These are phyloP conservation scores for Cadophora luteo-olivacea DNA, from an alignment of 2,329 filamentous ascomycete species.

Conservation along the genomic window DNA sequence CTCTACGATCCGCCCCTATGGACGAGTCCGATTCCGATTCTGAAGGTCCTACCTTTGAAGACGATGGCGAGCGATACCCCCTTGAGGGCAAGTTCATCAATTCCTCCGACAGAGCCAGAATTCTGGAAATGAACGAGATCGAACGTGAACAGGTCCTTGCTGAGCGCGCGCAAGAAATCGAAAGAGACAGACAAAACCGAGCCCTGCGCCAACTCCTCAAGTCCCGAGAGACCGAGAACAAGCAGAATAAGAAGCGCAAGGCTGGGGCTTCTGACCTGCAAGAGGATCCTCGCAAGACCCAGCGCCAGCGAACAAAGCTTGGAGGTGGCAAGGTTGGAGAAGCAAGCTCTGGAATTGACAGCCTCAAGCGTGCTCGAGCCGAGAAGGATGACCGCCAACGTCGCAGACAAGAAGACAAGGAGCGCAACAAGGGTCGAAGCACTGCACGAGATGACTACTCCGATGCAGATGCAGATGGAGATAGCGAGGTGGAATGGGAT, in stretches of 20 bases:
- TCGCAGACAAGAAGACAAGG: constrained; percentile 66
- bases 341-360: constrained; percentile 75
- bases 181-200: constrained; percentile 81
- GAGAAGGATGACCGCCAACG: constrained; percentile 70
- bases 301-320: constrained; percentile 72
- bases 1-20: constrained; percentile 85
- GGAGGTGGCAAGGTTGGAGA: constrained; percentile 72
- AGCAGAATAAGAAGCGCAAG: constrained; percentile 72
- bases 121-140: constrained; percentile 87
- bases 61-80: constrained; percentile 75
- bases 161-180: constrained; percentile 82
- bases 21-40: constrained; percentile 86
- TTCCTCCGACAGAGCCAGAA: constrained; percentile 75
- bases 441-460: constrained; percentile 58
- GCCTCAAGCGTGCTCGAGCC: constrained; percentile 64
- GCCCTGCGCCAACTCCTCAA: constrained; percentile 79
- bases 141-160: constrained; percentile 90
- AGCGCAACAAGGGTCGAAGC: constrained; percentile 56
- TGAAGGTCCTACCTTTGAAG: constrained; percentile 58
- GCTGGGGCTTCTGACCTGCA: constrained; percentile 80
- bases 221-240: constrained; percentile 67
- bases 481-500: constrained; percentile 83
- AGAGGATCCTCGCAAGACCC: constrained; percentile 76
- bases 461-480: constrained; percentile 69
- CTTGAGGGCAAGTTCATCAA: constrained; percentile 86